Evolutionary conservation across 441 rosid species (phyloP).

Genomic region (Biscutella laevigata): DNA sequence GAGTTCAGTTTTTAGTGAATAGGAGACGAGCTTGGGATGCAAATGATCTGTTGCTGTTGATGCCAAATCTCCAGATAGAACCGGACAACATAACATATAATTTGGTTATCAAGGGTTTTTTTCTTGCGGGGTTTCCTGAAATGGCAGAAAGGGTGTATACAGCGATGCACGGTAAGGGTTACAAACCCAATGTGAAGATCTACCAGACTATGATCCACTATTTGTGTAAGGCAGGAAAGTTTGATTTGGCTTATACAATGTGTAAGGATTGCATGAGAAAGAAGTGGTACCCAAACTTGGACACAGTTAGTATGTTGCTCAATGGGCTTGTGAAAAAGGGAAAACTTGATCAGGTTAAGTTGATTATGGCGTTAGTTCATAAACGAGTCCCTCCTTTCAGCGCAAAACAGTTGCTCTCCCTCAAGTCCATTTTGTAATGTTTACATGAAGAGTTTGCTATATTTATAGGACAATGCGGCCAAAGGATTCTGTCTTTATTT

Average conservation of each 20-base stretch:
- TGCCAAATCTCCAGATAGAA: conserved; percentile 42
- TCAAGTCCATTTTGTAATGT: conserved; percentile 34
- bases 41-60: conserved; percentile 46
- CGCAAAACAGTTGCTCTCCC: conserved; percentile 38
- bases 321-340: conserved; percentile 44
- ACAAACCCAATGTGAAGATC: conserved; percentile 52
- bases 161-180: conserved; percentile 41
- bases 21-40: conserved; percentile 59
- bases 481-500: too few relatives aligned
- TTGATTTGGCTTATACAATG: conserved; percentile 56
- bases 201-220: conserved; percentile 81
- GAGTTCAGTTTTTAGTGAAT: conserved; percentile 62
- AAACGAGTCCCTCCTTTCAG: conserved; percentile 52
- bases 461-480: too few relatives aligned
- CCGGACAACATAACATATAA: conserved; percentile 68
- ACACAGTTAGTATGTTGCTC: conserved; percentile 46
- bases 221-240: conserved; percentile 51
- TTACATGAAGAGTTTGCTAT: too few relatives aligned
- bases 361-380: conserved; percentile 36
- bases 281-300: conserved; percentile 52
- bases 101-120: conserved; percentile 75
- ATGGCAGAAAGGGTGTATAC: conserved; percentile 71
- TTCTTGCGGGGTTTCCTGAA: conserved; percentile 49
- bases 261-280: conserved; percentile 59
- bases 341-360: conserved; percentile 43